Percentiles rank a stretch among this genome's conserved stretches.
phyloP scores from a whole-genome alignment of 2,329 filamentous ascomycete genomes.

The Gremmenia infestans region DNA sequence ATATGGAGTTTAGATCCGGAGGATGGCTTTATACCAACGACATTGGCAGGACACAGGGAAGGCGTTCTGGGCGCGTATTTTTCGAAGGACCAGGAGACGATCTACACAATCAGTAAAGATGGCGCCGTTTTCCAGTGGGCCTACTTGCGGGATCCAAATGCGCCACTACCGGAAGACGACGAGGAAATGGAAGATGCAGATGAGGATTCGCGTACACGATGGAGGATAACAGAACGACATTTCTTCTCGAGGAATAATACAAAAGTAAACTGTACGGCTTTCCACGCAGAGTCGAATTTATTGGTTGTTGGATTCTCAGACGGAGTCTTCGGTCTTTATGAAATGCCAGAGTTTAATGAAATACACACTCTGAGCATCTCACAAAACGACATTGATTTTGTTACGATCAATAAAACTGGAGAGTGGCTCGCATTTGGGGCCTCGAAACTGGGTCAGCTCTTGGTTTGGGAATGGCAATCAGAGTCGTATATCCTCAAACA shows the following conservation, averaged over 20 bases:
- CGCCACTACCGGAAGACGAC: constrained; percentile 46
- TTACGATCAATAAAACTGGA: constrained; percentile 88
- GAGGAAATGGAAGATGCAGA: constrained; percentile 57
- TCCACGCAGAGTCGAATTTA: constrained; percentile 81
- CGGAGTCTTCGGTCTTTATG: constrained; percentile 88
- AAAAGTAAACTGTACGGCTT: constrained; percentile 83
- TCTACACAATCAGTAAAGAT: constrained; percentile 95
- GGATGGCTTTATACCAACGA: constrained; percentile 83
- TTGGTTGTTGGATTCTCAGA: constrained; percentile 96
- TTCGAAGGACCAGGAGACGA: constrained; percentile 86
- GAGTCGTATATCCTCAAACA: constrained; percentile 99
- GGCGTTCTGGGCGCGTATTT: constrained; percentile 95
- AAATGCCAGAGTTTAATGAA: constrained; percentile 91
- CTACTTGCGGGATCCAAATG: constrained; percentile 60
- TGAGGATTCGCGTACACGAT: constrained; percentile 66
- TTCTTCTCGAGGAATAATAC: constrained; percentile 92
- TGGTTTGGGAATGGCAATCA: constrained; percentile 99
- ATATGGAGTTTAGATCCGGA: constrained; percentile 92
- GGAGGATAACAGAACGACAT: constrained; percentile 86
- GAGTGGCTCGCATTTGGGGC: constrained; percentile 98
- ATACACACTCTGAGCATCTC: constrained; percentile 93
- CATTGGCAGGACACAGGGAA: constrained; percentile 85
- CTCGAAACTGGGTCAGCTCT: constrained; percentile 87
- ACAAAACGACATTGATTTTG: constrained; percentile 91
- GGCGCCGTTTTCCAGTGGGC: constrained; percentile 95